Conservation (phyloP, 1,284 basidiomycete genomes). For the Ceratobasidium sp. region DNA sequence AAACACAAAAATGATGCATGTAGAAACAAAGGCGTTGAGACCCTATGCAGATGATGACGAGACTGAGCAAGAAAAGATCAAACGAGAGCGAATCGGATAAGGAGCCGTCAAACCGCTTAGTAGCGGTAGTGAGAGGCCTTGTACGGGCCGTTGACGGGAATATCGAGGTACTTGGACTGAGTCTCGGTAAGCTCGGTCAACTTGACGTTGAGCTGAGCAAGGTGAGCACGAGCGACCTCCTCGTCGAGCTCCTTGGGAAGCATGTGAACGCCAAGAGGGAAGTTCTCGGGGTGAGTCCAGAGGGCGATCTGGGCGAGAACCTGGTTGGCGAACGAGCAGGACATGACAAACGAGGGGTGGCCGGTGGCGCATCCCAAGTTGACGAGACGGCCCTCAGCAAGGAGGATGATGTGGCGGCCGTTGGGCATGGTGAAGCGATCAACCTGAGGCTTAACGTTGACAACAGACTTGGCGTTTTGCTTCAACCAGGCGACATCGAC, state of each 20-base stretch:
- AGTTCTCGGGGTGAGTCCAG: constrained; percentile 90
- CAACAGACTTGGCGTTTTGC: constrained; percentile 81
- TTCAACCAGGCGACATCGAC: constrained; percentile 99
- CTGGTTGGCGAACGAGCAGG: constrained; percentile 99
- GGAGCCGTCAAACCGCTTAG: constrained; percentile 48
- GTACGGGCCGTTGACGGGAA: constrained; percentile 90
- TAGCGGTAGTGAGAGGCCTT: constrained; percentile 86
- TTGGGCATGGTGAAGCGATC: constrained; percentile 94
- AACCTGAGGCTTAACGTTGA: constrained; percentile 99
- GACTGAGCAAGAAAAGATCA: constrained; percentile 21
- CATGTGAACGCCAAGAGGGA: constrained; percentile 95
- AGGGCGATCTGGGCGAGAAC: constrained; percentile 98
- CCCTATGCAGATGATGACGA: constrained; percentile 37
- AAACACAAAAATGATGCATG: constrained; percentile 40
- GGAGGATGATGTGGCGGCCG: constrained; percentile 94
- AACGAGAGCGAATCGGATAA: constrained; percentile 25
- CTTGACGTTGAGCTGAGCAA: constrained; percentile 91
- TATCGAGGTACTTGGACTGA: constrained; percentile 93
- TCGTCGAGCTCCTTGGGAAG: constrained; percentile 98
- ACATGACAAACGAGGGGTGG: constrained; percentile 98
- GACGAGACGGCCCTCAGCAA: constrained; percentile 98
- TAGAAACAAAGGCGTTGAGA: constrained; percentile 38
- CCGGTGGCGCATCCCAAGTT: constrained; percentile 96
- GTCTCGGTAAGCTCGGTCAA: constrained; percentile 80
- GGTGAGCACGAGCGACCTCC: constrained; percentile 96